These are phyloP conservation scores for Chlorella ohadii DNA, from an alignment of 139 green algal species.

Conservation along the genomic window DNA sequence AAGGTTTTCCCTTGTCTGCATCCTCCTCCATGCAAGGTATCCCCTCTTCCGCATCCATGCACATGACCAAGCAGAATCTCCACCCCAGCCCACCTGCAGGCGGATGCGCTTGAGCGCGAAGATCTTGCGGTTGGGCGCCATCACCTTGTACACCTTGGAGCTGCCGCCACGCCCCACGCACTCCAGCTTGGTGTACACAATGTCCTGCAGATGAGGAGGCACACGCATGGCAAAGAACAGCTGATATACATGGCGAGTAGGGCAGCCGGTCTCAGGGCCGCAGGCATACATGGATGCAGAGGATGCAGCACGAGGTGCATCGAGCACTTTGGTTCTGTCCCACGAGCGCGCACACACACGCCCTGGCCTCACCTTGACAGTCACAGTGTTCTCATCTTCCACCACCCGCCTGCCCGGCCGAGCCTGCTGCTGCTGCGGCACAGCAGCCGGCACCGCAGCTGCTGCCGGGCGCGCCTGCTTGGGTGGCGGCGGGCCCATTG, in stretches of 20 bases:
- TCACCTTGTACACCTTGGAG: slow-evolving; percentile 91
- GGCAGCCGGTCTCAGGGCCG: too few relatives aligned
- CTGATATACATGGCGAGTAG: background rate
- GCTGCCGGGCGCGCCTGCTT: background rate
- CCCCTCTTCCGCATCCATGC: too few relatives aligned
- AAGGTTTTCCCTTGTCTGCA: too few relatives aligned
- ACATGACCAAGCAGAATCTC: too few relatives aligned
- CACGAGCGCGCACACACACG: too few relatives aligned
- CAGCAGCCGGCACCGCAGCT: background rate
- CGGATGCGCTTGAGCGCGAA: slow-evolving; percentile 97
- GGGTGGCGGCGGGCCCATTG: slow-evolving; percentile 32
- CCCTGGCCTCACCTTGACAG: slow-evolving; percentile 70
- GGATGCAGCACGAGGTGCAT: too few relatives aligned
- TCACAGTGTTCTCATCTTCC: slow-evolving; percentile 85
- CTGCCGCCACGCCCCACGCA: slow-evolving; percentile 91
- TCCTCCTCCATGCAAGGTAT: too few relatives aligned
- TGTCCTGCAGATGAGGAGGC: slow-evolving; percentile 28
- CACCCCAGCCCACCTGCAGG: slow-evolving; percentile 49
- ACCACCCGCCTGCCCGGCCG: slow-evolving; percentile 44
- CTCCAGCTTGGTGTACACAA: slow-evolving; percentile 93
- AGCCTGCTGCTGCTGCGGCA: background rate
- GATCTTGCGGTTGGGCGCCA: slow-evolving; percentile 90
- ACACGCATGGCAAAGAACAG: background rate
- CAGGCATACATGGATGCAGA: too few relatives aligned
- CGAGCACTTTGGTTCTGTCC: too few relatives aligned